Evolutionary conservation across 495 filamentous ascomycete species (phyloP), one percentile per base, ranked within the genome.

Genomic region (Ascodesmis nigricans): DNA sequence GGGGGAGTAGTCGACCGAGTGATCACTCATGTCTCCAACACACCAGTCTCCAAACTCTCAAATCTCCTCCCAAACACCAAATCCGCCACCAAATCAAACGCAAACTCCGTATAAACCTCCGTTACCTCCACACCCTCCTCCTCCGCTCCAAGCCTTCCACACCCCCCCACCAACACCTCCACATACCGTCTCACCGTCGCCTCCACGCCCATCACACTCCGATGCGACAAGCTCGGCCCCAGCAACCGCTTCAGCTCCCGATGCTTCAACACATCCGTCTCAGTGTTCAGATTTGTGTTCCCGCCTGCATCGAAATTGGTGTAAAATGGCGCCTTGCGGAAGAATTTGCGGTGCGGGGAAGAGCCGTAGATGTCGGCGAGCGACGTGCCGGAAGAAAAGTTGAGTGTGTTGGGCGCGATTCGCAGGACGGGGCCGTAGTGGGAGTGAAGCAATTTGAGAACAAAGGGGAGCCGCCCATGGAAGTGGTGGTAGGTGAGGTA

Each of bases 311-410:
- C 54, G 34, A 55, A 53, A 5, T 42, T 35, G 21, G 40, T 42
- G 31, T 13, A 33, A n/a, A n/a, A n/a, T n/a, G n/a, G n/a, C n/a
- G n/a, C n/a, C 23, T 55, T 55, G 36, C 46, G 36, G 21, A 50
- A 53, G 0, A 39, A 21, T 15, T 39, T 9, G 3, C 29, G 24
- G 3, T 29, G 25, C 0, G 33, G 11, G 2, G 21, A 21, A 29
- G 43, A 68, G 10, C 71, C 69, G 46, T 77, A 69, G 35, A 77
- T 69, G 39, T 70, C 65, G 13, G 60, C 58, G 56, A 62, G 69
- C 0, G 71, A 68, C 9, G 50, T 52, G 2, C 63, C 53, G 1
- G 60, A 54, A 33, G 53, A 61, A 53, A 69, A 74, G 3, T 60
- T 61, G 0, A 62, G 42, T 16, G 55, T 45, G 16, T 47, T 33